Evolutionary conservation across 2,329 filamentous ascomycete species (phyloP).

Genomic region (Colletotrichum sp.): DNA sequence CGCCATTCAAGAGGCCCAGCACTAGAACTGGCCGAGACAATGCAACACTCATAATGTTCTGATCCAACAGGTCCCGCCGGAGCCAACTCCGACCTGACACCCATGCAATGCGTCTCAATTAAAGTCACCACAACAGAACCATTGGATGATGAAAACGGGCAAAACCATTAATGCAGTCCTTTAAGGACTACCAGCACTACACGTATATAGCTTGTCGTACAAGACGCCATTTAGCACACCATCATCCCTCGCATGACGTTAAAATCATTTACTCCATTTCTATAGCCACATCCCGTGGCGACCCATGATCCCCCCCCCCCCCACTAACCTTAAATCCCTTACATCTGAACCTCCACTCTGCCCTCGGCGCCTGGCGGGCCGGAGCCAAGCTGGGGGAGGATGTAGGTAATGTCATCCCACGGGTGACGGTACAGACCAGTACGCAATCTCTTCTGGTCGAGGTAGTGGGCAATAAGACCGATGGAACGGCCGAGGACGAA

Average conservation of each 20-base stretch:
- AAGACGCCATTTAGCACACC: constrained; percentile 28
- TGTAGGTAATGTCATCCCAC: constrained; percentile 98
- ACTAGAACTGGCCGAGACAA: background rate
- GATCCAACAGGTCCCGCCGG: background rate
- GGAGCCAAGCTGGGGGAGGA: constrained; percentile 80
- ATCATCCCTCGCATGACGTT: constrained; percentile 22
- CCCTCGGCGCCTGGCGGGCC: constrained; percentile 78
- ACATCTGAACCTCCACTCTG: constrained; percentile 88
- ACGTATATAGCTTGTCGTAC: constrained; percentile 42
- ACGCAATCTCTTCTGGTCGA: constrained; percentile 99
- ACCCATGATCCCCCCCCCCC: constrained; percentile 17
- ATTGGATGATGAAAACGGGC: background rate
- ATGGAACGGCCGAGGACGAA: constrained; percentile 98
- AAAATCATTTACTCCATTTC: constrained; percentile 23
- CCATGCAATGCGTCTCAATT: too few relatives aligned
- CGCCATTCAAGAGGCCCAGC: background rate
- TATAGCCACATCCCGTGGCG: constrained; percentile 21
- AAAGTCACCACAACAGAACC: fast-evolving
- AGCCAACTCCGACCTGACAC: background rate
- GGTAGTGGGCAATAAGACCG: constrained; percentile 98
- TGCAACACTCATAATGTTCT: background rate
- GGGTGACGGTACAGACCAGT: constrained; percentile 99
- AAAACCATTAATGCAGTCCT: constrained; percentile 23
- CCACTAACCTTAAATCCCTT: constrained; percentile 32
- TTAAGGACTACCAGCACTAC: constrained; percentile 37